Evolutionary conservation across 169 alveolate genomes (phyloP), one percentile per base, ranked within the genome.

Genomic region (Theileria parva): DNA sequence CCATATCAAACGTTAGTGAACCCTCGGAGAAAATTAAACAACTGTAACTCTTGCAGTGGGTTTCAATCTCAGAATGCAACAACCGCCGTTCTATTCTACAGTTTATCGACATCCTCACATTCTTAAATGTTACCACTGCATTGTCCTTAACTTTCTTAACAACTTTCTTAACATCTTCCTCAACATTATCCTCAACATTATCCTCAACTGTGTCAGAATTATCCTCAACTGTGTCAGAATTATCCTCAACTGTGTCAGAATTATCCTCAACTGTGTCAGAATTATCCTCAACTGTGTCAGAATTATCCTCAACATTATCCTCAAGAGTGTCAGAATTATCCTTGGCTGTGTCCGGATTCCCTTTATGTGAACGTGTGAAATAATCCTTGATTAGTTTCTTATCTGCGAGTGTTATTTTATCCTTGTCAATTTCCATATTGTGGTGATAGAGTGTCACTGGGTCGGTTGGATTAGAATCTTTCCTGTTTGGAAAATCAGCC

Each of bases 1-100:
- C 50, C 23, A 28, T 51, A 0, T 63, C 79, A 13, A 32, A 23
- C 5, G 28, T 60, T 44, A 80, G 15, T 34, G 63, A 44, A 12
- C 27, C 77, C 11, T 61, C 81, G 7, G 86, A 72, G 19, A 64
- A 67, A 7, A 81, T 77, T 0, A 81, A 63, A 53, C 89, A 81
- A 21, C 70, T 60, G 69, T 81, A 81, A 15, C 57, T 44, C 39
- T 81, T 81, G n/a, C 27, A n/a, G 37, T 81, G 75, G 65, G 28
- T 57, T 34, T 81, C 89, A 21, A 74, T 83, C 28, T 74, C 78
- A 37, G 11, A 19, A 39, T 81, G 89, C 23, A 81, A 44, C 0
- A 12, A 12, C 19, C 67, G 86, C 23, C 89, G 28, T 74, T 63
- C 86, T 17, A 44, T 12, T 30, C 39, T 74, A 25, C 74, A 65